Percentiles rank a stretch among this genome's conserved stretches.
These are phyloP conservation scores for Calonectria fujianensis DNA, from an alignment of 2,329 filamentous ascomycete species.

Conservation along the genomic window DNA sequence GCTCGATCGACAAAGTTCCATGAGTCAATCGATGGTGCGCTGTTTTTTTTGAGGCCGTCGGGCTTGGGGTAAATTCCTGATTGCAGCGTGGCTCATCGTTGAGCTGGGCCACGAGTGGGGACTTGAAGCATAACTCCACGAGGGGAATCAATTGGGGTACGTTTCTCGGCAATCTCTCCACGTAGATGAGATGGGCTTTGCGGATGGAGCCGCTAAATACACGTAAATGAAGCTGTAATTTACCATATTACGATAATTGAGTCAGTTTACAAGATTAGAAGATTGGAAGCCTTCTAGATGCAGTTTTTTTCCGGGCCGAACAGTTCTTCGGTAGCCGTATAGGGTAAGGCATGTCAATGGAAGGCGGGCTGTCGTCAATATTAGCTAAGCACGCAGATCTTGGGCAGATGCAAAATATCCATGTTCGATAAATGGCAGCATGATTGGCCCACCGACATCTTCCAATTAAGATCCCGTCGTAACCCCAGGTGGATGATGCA, in stretches of 20 bases:
- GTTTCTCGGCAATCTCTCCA: not conserved
- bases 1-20: constrained; percentile 13
- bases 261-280: constrained; percentile 2
- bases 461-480: constrained; percentile 51
- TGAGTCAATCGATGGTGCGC: constrained; percentile 15
- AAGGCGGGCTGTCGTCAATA: constrained; percentile 36
- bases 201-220: constrained; percentile 2
- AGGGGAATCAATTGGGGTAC: constrained; percentile 19
- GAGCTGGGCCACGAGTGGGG: constrained; percentile 3
- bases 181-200: not conserved
- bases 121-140: constrained; percentile 9
- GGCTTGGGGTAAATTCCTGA: constrained; percentile 6
- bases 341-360: constrained; percentile 31
- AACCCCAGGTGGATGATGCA: constrained; percentile 52
- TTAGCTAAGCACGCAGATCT: constrained; percentile 47
- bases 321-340: constrained; percentile 8
- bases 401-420: constrained; percentile 35
- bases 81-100: not conserved
- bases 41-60: constrained; percentile 24
- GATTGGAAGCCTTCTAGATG: constrained; percentile 8
- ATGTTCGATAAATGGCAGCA: constrained; percentile 17
- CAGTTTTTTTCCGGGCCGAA: not conserved
- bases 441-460: constrained; percentile 49
- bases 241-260: not conserved
- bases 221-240: not conserved